Base-by-base conservation (phyloP, 345 rosid genomes). In the Brassica rapa region DNA sequence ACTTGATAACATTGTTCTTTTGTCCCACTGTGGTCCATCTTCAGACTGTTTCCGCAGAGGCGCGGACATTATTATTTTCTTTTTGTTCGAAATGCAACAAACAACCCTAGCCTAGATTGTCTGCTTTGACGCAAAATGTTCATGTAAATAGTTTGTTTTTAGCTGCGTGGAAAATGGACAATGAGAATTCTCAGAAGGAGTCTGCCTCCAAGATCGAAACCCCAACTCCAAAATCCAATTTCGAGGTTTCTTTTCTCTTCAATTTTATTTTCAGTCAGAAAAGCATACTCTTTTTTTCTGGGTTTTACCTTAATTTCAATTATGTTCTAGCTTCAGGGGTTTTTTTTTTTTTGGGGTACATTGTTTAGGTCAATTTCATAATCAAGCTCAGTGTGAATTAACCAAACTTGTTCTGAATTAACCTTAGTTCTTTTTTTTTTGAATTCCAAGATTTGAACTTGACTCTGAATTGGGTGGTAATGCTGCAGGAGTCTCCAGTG, bases 401-500 rank as follows among this genome's bases (percentile, higher is more conserved):
- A 66, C 65, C 61, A 35, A 35, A 10, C 0, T 3, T 8, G 56
- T 33, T 33, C 7, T 74, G 7, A 33, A 33, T 19, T 19, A 19
- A 19, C 19, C 19, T 1, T 55, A 2, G 60, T 71, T n/a, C 51
- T 82, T 27, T 2, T 24, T 24, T 27, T 27, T 3, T 27, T 27
- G 0, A 4, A 27, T 27, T 27, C 30, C 30, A 27, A 27, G 30
- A 3, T 27, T 27, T 27, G 30, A 27, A 27, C 30, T 27, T 27
- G 30, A 27, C 30, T 27, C 30, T 7, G 8, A 12, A 11, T 60
- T 8, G 21, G 21, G 21, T 53, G 24, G 27, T 0, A 9, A 4
- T 46, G 39, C 7, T 73, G 84, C 89, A 93, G 99, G 99, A 95
- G 76, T 95, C 99, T 24, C 99, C 99, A 0, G 88, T 95, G 77